These are phyloP conservation scores for Zygosaccharomyces kombuchaensis DNA, from an alignment of 805 yeast species.

Conservation along the genomic window DNA sequence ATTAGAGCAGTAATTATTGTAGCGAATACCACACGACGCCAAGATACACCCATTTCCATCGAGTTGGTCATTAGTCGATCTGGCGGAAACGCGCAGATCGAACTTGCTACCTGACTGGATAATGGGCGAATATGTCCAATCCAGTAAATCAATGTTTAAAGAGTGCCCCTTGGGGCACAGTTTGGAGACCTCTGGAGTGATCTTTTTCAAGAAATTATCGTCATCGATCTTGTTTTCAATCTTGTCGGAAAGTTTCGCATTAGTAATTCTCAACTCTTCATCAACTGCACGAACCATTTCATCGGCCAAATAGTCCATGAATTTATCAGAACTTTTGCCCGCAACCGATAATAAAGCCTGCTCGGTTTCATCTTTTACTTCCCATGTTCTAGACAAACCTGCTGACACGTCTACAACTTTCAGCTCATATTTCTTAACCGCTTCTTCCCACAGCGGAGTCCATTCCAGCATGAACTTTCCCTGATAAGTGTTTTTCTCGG, in stretches of 20 bases:
- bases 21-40: slow-evolving; percentile 80
- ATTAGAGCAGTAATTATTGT: slow-evolving; percentile 84
- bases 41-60: slow-evolving; percentile 74
- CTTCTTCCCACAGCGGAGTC: slow-evolving; percentile 43
- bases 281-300: slow-evolving; percentile 86
- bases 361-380: slow-evolving; percentile 77
- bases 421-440: slow-evolving; percentile 39
- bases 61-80: slow-evolving; percentile 59
- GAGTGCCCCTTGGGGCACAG: slow-evolving; percentile 47
- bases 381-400: slow-evolving; percentile 56
- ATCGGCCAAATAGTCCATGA: slow-evolving; percentile 79
- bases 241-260: slow-evolving; percentile 65
- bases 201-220: slow-evolving; percentile 54
- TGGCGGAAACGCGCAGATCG: slow-evolving; percentile 80
- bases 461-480: slow-evolving; percentile 87
- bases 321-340: slow-evolving; percentile 66
- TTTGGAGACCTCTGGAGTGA: slow-evolving; percentile 45
- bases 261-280: slow-evolving; percentile 74
- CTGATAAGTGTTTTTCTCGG: slow-evolving; percentile 69
- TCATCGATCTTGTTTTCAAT: slow-evolving; percentile 82
- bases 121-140: slow-evolving; percentile 93
- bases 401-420: slow-evolving; percentile 47
- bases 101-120: slow-evolving; percentile 83
- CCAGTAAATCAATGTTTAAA: slow-evolving; percentile 71
- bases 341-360: slow-evolving; percentile 62